A percentile compares a stretch with the other conserved stretches of the same genome.
Conservation (phyloP, 1,139 yeast genomes). For the Yamadazyma membranifaciens region DNA sequence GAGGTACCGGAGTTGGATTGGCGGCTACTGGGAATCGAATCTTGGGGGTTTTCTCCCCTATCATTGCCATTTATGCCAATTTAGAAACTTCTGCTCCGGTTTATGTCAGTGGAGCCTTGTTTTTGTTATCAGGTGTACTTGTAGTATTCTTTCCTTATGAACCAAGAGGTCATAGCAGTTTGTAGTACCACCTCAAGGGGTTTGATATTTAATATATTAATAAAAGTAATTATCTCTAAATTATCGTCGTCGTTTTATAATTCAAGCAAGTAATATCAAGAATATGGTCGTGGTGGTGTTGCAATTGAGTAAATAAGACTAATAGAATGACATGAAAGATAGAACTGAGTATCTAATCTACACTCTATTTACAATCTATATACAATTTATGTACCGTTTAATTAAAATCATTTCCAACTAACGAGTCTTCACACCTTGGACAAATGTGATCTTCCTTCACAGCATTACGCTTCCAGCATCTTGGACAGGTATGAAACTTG, state of each 20-base stretch:
- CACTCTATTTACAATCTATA: slow-evolving; percentile 2
- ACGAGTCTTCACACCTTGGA: slow-evolving; percentile 52
- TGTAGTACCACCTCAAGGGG: background rate
- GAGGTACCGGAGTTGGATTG: slow-evolving; percentile 46
- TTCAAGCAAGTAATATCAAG: too few species aligned
- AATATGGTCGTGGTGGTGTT: too few species aligned
- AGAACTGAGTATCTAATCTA: too few species aligned
- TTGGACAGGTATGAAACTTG: slow-evolving; percentile 67
- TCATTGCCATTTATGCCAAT: slow-evolving; percentile 44
- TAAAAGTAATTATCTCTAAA: too few species aligned
- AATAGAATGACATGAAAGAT: too few species aligned
- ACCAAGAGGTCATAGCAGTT: slow-evolving; percentile 24
- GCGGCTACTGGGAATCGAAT: slow-evolving; percentile 43
- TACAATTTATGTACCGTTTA: background rate
- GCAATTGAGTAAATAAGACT: too few species aligned
- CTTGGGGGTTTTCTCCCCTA: slow-evolving; percentile 45
- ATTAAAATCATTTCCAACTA: slow-evolving; percentile 1
- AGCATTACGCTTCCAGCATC: slow-evolving; percentile 88
- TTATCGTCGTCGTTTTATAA: too few species aligned
- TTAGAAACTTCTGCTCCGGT: slow-evolving; percentile 44
- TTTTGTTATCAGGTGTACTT: slow-evolving; percentile 33
- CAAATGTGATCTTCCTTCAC: slow-evolving; percentile 56
- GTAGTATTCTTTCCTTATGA: slow-evolving; percentile 40
- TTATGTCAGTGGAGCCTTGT: slow-evolving; percentile 43
- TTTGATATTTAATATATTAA: too few species aligned